Base-by-base conservation (phyloP, 805 yeast genomes). In the Candida ulmi region DNA sequence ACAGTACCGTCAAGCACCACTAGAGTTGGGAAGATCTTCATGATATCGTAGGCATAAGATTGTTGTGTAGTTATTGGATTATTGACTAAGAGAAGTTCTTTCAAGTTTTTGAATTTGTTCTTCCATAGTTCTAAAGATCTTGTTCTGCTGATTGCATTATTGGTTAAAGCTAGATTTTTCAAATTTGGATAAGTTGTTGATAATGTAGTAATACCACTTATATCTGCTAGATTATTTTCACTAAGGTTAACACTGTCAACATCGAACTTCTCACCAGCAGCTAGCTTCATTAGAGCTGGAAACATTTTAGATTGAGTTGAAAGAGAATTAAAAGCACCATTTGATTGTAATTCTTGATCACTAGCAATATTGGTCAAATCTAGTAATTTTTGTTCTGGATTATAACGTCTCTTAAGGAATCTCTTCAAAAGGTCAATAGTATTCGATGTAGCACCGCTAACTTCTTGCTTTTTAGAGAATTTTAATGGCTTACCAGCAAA, bases 231-330 rank as follows among this genome's bases (percentile, higher is more conserved):
- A 40, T 71, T 70, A 58, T 93, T 84, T 40, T 68, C 68, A 17
- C 90, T 75, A 27, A 88, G 60, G 58, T 81, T 84, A 8, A 90
- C 76, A 41, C 88, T 80, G 24, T 80, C 82, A 4, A 88, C 82
- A 8, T 56, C 56, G 18, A 63, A 51, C 1, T 59, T 57, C 21
- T 75, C 78, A 38, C 76, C 75, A 4, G 67, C 62, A 1, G 95
- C 95, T 8, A 91, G 62, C 56, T 83, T 85, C 83, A 91, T 77
- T 47, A 93, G 63, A 1, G 98, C 98, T 11, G 88, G 83, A 59
- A 91, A 88, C 73, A 88, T 81, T 60, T 91, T 93, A 12, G 90
- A 72, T 26, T 81, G 72, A 1, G 86, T 78, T 11, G 78, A 61
- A 13, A 74, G 65, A 5, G 79, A 64, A 13, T 76, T 72, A 45